phyloP scores from a whole-genome alignment of 1,284 basidiomycete species.

The Bjerkandera adusta region DNA sequence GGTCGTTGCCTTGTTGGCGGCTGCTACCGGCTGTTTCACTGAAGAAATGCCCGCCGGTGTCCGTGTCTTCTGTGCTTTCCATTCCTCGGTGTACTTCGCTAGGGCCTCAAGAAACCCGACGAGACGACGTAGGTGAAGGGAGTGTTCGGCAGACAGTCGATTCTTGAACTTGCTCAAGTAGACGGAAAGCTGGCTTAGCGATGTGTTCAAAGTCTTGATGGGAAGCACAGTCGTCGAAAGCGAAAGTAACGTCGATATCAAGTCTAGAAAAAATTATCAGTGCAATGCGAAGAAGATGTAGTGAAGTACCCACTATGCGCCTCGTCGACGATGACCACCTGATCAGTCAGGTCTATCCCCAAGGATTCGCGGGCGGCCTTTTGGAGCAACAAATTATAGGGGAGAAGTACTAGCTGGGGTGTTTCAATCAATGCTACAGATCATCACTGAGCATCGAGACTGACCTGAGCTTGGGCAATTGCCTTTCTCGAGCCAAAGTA shows the following conservation, averaged over 20 bases:
- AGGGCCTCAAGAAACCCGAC: constrained; percentile 72
- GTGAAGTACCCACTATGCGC: constrained; percentile 78
- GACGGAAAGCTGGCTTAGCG: constrained; percentile 74
- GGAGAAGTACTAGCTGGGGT: constrained; percentile 79
- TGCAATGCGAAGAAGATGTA: background rate
- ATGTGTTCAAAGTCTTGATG: constrained; percentile 54
- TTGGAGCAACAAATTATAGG: constrained; percentile 92
- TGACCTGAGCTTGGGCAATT: constrained; percentile 87
- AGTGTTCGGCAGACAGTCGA: constrained; percentile 72
- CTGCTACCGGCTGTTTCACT: background rate
- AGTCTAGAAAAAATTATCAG: constrained; percentile 44
- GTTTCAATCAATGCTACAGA: constrained; percentile 6
- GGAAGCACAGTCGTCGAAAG: constrained; percentile 79
- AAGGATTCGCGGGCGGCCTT: constrained; percentile 84
- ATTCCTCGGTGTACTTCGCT: constrained; percentile 54
- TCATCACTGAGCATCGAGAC: constrained; percentile 18
- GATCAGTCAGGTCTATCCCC: constrained; percentile 79
- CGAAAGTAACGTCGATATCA: constrained; percentile 86
- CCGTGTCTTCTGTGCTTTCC: constrained; percentile 34
- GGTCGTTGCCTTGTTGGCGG: constrained; percentile 11
- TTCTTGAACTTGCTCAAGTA: constrained; percentile 83
- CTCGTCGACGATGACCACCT: constrained; percentile 93
- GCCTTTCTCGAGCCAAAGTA: constrained; percentile 91
- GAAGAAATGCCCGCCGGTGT: too few species aligned
- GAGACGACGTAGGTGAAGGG: constrained; percentile 80